Evolutionary conservation across 805 yeast genomes (phyloP).

Genomic region (Clavispora asparagi): DNA sequence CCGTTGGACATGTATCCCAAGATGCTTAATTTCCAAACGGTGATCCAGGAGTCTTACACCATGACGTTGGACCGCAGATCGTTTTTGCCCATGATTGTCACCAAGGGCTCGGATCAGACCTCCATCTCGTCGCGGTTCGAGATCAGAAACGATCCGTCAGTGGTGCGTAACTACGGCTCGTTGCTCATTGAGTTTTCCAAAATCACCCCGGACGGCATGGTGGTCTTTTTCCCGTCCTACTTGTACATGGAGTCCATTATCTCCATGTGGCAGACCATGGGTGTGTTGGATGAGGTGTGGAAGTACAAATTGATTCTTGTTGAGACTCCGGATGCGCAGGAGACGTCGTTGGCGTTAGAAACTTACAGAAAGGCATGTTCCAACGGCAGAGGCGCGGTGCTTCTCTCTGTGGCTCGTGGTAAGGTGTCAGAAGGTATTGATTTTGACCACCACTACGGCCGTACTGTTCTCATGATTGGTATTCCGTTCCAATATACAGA

Average conservation of each 20-base stretch:
- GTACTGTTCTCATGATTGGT: constrained; percentile 97
- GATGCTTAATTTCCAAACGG: constrained; percentile 91
- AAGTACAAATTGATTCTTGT: constrained; percentile 90
- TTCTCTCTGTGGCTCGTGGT: constrained; percentile 97
- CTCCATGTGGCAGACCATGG: constrained; percentile 99
- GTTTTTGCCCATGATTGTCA: constrained; percentile 90
- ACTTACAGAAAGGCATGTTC: constrained; percentile 95
- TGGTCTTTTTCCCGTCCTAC: constrained; percentile 95
- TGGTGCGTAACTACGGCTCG: constrained; percentile 94
- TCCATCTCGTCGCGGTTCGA: constrained; percentile 95
- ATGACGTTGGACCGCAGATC: constrained; percentile 93
- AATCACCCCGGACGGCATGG: constrained; percentile 96
- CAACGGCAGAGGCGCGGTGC: constrained; percentile 95
- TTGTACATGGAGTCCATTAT: constrained; percentile 97
- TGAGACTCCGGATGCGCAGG: constrained; percentile 99
- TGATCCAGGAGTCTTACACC: constrained; percentile 88
- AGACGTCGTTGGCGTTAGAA: constrained; percentile 90
- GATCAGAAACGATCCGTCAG: constrained; percentile 95
- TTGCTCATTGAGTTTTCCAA: constrained; percentile 87
- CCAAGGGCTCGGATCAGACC: constrained; percentile 97
- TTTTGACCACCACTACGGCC: constrained; percentile 97
- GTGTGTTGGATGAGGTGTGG: constrained; percentile 97
- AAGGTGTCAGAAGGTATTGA: constrained; percentile 98
- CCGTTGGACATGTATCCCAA: constrained; percentile 98
- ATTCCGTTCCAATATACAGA: constrained; percentile 99